Evolutionary conservation across 352 stramenopile species (phyloP), one percentile per base, ranked within the genome.

Genomic region (Phytophthora citricola): DNA sequence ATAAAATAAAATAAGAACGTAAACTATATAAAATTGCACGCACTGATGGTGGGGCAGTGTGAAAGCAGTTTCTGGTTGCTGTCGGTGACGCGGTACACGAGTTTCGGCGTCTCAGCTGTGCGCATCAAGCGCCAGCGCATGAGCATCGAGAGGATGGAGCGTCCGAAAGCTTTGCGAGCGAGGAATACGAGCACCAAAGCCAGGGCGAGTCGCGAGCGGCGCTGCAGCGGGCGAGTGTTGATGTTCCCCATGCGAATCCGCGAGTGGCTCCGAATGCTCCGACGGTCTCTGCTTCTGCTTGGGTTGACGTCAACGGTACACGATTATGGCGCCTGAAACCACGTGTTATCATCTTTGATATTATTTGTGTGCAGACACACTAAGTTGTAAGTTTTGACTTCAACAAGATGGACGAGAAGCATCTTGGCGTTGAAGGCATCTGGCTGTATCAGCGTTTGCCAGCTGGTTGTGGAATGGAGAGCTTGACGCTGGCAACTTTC

Each of bases 41-140:
- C 20, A 91, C 78, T 89, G 43, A 91, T 66, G 0, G 71, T 58
- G 0, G 70, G 70, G 54, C 82, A 91, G 11, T 61, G 57, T 22
- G 66, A 55, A 8, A 91, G 67, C 20, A 91, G 51, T 32, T 66
- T 56, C 53, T 66, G 62, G 67, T 88, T 91, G 40, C 39, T 38
- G 6, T 63, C 47, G 20, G 79, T 85, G 14, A 48, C 57, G 44
- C 63, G 47, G 45, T 80, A 89, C 41, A 81, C 63, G 27, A 91
- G 69, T 44, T 54, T 54, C 12, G 80, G 78, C 4, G 38, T 70
- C 57, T 86, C 75, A 24, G 64, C 73, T 2, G 63, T 51, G 1
- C 76, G 52, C 29, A 38, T 17, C 22, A 66, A 61, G 53, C 80
- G 72, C 55, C 53, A 65, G 29, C 64, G 69, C 57, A 71, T 53